phyloP scores from a whole-genome alignment of 2,329 filamentous ascomycete species.

The Cadophora sp. region DNA sequence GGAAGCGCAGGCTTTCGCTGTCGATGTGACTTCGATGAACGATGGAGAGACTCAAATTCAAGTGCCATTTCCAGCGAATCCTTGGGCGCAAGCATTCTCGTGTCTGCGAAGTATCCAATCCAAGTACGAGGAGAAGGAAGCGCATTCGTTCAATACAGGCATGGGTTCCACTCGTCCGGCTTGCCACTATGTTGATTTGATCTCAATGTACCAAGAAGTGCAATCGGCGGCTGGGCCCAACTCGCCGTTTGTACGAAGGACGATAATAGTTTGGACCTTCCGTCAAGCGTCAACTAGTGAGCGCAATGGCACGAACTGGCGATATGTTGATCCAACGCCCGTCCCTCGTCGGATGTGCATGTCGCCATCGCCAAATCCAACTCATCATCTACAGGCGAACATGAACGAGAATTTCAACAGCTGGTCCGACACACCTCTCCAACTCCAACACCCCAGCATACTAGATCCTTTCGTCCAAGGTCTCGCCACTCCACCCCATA shows the following conservation, averaged over 20 bases:
- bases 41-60: conserved; percentile 39
- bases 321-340: conserved; percentile 54
- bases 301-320: conserved; percentile 63
- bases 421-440: conserved; percentile 50
- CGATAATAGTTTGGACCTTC: conserved; percentile 70
- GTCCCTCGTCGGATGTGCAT: conserved; percentile 38
- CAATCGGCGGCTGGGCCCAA: conserved; percentile 60
- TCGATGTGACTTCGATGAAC: conserved; percentile 30
- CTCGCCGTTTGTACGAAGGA: conserved; percentile 60
- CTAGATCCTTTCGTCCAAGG: conserved; percentile 60
- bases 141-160: conserved; percentile 47
- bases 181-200: conserved; percentile 64
- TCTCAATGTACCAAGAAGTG: conserved; percentile 72
- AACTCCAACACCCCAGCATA: conserved; percentile 45
- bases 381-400: conserved; percentile 58
- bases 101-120: conserved; percentile 37
- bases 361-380: conserved; percentile 46
- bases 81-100: conserved; percentile 44
- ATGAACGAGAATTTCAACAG: conserved; percentile 65
- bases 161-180: conserved; percentile 49
- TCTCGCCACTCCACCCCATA: conserved; percentile 63
- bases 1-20: conserved; percentile 25
- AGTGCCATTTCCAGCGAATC: conserved; percentile 41
- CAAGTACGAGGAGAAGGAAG: conserved; percentile 50
- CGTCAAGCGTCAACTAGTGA: conserved; percentile 57